Evolutionary conservation across 345 rosid species (phyloP), one percentile per base, ranked within the genome.

Genomic region (Isatis tinctoria): DNA sequence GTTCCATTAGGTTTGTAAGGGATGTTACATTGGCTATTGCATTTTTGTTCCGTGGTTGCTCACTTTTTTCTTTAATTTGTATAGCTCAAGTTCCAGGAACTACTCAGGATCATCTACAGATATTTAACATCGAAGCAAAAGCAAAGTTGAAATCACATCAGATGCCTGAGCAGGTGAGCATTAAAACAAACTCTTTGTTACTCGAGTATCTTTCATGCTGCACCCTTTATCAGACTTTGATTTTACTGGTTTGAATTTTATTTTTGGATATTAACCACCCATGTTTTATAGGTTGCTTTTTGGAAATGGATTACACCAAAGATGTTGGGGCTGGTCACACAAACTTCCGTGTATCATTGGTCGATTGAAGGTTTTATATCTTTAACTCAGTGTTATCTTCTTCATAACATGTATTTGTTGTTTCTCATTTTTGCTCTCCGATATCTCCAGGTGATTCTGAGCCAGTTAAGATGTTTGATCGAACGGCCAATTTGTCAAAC

Each of bases 221-320:
- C 49, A 41, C 48, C 22, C 32, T 43, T 61, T 30, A 13, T 12
- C 48, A 48, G 32, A 41, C 56, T 40, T 20, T 51, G 67, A 60
- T 61, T 75, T 24, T 64, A 28, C 13, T 64, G 20, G 5, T 36
- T 24, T 41, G 32, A 68, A 14, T 14, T 61, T n/a, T 20, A 35
- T 49, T 40, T 62, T 78, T 51, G 32, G 65, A 72, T 67, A 30
- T 26, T 69, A 22, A 51, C 52, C 52, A 36, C 53, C 27, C 69
- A 45, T 73, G 37, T 22, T 77, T 65, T 61, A 36, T 78, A 96
- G 99, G 92, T 96, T 82, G 90, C 90, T 74, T 96, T 96, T 80
- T 96, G 99, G 99, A 96, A 96, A 77, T 96, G 99, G 99, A 90
- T 96, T 73, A 77, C 85, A 71, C 88, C 90, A 52, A 92, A 92